A percentile compares a stretch with the other conserved stretches of the same genome.
These are phyloP conservation scores for Gonium pectorale DNA, from an alignment of 139 green algal species.

Conservation along the genomic window DNA sequence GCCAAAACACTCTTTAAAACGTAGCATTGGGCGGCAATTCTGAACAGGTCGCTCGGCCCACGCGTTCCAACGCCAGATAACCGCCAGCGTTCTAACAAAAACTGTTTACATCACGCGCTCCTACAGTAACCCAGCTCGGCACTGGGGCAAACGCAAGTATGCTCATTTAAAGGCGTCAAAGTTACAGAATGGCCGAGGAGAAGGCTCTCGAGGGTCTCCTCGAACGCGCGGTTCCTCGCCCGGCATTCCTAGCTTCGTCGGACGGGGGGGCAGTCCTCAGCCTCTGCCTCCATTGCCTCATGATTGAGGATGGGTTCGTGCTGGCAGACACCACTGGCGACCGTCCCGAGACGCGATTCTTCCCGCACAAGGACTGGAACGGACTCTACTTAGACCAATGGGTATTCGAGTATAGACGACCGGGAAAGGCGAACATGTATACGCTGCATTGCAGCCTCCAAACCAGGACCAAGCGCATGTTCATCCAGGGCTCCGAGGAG, in stretches of 20 bases:
- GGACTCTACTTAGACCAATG: constrained; percentile 34
- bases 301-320: constrained; percentile 21
- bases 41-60: no score
- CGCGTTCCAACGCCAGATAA: no score
- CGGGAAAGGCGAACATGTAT: constrained; percentile 43
- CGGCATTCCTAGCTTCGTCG: not conserved
- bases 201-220: no score
- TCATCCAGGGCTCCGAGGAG: constrained; percentile 33
- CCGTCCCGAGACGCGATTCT: not conserved
- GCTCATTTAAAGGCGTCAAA: no score
- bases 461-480: constrained; percentile 27
- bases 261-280: constrained; percentile 7
- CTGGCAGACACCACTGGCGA: not conserved
- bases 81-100: no score
- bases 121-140: no score
- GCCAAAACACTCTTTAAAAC: no score
- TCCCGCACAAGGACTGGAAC: constrained; percentile 37
- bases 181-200: no score
- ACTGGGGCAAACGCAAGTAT: no score
- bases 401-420: constrained; percentile 30
- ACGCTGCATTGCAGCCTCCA: constrained; percentile 45
- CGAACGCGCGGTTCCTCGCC: no score
- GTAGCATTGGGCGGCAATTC: no score
- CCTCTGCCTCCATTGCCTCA: constrained; percentile 6
- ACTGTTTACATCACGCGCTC: no score